phyloP scores from a whole-genome alignment of 2,329 filamentous ascomycete species.

The Penicillium sp. region DNA sequence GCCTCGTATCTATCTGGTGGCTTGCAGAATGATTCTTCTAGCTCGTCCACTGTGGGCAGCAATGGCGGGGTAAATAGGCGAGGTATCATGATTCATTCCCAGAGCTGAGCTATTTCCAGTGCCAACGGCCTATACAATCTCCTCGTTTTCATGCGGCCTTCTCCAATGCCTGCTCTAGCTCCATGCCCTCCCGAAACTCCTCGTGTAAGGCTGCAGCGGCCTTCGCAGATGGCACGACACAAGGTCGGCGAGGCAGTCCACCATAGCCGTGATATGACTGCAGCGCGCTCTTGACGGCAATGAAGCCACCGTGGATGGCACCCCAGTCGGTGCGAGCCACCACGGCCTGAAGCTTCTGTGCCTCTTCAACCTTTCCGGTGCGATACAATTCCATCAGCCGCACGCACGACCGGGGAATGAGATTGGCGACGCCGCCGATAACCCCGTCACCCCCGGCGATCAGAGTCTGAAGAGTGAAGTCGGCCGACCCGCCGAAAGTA shows the following conservation, averaged over 20 bases:
- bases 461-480: constrained; percentile 81
- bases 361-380: constrained; percentile 71
- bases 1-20: constrained; percentile 2
- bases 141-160: constrained; percentile 5
- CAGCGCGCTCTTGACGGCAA: constrained; percentile 81
- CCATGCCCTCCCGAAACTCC: constrained; percentile 40
- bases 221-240: constrained; percentile 47
- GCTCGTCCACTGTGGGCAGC: too few species aligned
- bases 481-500: constrained; percentile 83
- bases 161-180: constrained; percentile 36
- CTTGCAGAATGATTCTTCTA: not conserved
- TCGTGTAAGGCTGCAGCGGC: constrained; percentile 35
- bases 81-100: too few species aligned
- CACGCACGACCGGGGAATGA: constrained; percentile 78
- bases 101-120: too few species aligned
- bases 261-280: constrained; percentile 81
- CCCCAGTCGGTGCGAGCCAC: constrained; percentile 79
- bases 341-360: constrained; percentile 70
- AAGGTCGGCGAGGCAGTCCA: constrained; percentile 68
- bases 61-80: too few species aligned
- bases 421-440: constrained; percentile 81
- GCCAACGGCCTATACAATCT: too few species aligned
- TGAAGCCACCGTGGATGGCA: constrained; percentile 75
- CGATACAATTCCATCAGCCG: constrained; percentile 73
- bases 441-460: constrained; percentile 76